A percentile compares a stretch with the other conserved stretches of the same genome.
Conservation (phyloP, 1,284 basidiomycete genomes). For the Athelia psychrophila region DNA sequence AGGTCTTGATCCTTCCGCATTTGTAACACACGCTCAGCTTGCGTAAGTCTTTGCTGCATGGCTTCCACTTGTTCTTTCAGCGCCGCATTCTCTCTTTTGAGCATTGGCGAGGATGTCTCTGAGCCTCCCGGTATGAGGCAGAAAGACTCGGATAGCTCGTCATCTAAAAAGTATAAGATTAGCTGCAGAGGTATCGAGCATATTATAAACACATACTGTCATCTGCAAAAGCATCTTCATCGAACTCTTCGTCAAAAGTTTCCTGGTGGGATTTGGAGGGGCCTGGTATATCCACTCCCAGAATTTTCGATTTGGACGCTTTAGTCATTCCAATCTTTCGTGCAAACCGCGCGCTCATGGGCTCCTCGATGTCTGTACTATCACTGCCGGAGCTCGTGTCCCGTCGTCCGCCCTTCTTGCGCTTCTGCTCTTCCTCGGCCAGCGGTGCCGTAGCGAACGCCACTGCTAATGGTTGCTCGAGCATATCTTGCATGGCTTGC, state of each 20-base stretch:
- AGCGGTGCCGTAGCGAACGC: conserved; percentile 82
- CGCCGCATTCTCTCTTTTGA: conserved; percentile 63
- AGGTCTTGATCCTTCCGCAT: conserved; percentile 73
- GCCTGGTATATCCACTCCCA: not conserved
- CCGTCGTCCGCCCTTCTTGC: conserved; percentile 27
- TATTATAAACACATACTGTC: not conserved
- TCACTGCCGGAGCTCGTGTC: conserved; percentile 59
- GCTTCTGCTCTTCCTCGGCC: conserved; percentile 30
- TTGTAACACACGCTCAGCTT: conserved; percentile 59
- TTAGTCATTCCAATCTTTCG: conserved; percentile 35
- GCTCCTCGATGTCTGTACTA: conserved; percentile 58
- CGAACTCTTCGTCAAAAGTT: conserved; percentile 32
- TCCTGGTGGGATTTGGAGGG: not conserved
- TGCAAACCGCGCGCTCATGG: conserved; percentile 47
- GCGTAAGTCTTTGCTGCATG: conserved; percentile 53
- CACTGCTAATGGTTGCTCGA: conserved; percentile 65
- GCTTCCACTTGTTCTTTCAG: conserved; percentile 59
- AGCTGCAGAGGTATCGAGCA: not conserved
- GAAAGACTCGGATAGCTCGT: conserved; percentile 76
- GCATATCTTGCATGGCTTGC: conserved; percentile 77
- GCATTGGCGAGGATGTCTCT: conserved; percentile 42
- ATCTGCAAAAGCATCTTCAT: conserved; percentile 32
- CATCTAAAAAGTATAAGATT: conserved; percentile 30
- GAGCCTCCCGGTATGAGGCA: conserved; percentile 63
- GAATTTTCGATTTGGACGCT: conserved; percentile 15